These are phyloP conservation scores for Colletotrichum higginsianum DNA, from an alignment of 2,329 filamentous ascomycete genomes.

Conservation along the genomic window DNA sequence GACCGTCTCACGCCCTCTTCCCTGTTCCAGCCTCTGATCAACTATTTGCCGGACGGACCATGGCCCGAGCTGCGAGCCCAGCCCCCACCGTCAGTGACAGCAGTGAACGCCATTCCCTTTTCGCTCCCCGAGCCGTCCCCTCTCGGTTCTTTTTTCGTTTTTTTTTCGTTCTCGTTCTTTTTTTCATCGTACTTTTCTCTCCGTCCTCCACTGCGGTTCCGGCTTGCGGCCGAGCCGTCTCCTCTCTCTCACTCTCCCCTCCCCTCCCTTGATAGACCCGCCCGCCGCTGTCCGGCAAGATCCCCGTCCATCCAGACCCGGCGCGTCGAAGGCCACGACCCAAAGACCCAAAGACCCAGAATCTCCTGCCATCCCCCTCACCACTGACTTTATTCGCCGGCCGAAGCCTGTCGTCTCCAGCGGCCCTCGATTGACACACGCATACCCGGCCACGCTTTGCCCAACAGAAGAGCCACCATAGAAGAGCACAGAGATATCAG, in stretches of 20 bases:
- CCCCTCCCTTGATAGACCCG: conserved; percentile 29
- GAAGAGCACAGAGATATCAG: conserved; percentile 35
- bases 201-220: conserved; percentile 30
- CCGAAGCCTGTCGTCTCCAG: conserved; percentile 30
- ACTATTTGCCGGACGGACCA: conserved; percentile 30
- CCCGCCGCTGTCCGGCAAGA: conserved; percentile 40
- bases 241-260: conserved; percentile 7
- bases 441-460: conserved; percentile 33
- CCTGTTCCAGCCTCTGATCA: conserved; percentile 55
- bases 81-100: conserved; percentile 39
- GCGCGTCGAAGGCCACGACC: conserved; percentile 31
- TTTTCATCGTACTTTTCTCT: not conserved
- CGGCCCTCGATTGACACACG: conserved; percentile 36
- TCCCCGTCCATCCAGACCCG: conserved; percentile 41
- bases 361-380: conserved; percentile 29
- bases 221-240: conserved; percentile 29
- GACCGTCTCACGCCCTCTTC: conserved; percentile 71
- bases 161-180: conserved; percentile 1
- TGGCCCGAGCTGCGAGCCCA: conserved; percentile 32
- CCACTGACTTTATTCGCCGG: conserved; percentile 39
- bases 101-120: conserved; percentile 38
- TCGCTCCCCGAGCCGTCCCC: conserved; percentile 13
- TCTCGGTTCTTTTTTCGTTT: conserved; percentile 7
- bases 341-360: conserved; percentile 30
- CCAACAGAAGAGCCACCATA: conserved; percentile 24